phyloP scores from a whole-genome alignment of 2,329 filamentous ascomycete species.

The Phyllosticta capitalensis region DNA sequence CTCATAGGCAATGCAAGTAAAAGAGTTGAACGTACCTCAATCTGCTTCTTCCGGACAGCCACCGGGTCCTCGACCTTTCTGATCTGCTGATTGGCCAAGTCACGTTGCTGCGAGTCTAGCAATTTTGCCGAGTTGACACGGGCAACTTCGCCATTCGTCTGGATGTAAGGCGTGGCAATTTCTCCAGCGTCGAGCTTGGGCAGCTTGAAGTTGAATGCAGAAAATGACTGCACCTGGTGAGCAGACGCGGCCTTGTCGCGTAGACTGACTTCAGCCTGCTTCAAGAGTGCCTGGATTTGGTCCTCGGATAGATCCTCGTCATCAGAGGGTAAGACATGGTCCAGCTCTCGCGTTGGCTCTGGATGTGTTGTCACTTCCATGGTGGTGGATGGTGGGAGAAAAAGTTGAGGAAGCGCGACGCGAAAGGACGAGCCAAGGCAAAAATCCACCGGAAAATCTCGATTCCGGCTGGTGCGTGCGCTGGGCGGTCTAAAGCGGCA shows the following conservation, averaged over 20 bases:
- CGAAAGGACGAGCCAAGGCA: neutral
- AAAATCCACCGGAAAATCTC: neutral
- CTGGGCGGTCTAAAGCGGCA: neutral
- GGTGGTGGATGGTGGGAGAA: neutral
- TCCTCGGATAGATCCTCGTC: constrained; percentile 47
- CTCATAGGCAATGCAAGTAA: constrained; percentile 48
- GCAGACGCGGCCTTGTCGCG: constrained; percentile 30
- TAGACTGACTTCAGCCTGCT: constrained; percentile 53
- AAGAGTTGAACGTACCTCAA: constrained; percentile 37
- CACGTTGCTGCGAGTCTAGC: constrained; percentile 38
- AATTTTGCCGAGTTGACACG: constrained; percentile 44
- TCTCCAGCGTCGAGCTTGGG: constrained; percentile 41
- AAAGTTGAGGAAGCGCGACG: neutral
- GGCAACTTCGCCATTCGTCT: constrained; percentile 43
- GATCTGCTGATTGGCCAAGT: constrained; percentile 36
- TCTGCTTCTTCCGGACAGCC: constrained; percentile 35
- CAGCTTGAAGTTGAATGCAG: constrained; percentile 31
- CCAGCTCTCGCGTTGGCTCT: neutral
- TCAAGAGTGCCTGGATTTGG: constrained; percentile 42
- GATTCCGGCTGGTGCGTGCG: neutral
- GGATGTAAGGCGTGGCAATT: constrained; percentile 46
- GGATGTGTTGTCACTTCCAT: constrained; percentile 9
- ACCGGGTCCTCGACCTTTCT: constrained; percentile 46
- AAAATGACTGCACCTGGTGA: constrained; percentile 5
- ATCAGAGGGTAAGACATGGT: neutral